Base-by-base conservation (phyloP, 2,329 filamentous ascomycete species). In the Rachicladosporium sp. region DNA sequence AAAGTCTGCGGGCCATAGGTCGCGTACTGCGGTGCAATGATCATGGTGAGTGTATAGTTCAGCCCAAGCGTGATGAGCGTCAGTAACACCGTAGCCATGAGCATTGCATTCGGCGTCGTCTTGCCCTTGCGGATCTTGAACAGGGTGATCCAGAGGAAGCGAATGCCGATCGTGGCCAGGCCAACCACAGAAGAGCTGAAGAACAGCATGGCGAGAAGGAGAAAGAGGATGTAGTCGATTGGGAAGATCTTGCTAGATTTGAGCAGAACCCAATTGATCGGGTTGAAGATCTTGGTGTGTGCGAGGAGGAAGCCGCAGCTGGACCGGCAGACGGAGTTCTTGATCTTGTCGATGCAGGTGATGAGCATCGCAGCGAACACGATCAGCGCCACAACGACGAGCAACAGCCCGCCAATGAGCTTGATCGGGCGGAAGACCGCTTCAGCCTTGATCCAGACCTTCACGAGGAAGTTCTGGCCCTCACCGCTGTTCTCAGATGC, bases 1-100 rank as follows among this genome's bases (percentile, higher is more conserved):
- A 88, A 95, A 1, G 83, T 94, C 61, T 98, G 91, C 0, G 88
- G 86, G 36, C 91, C 91, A 57, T 86, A 98, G 40, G 82, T 93
- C 35, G 89, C 78, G 58, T 98, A 98, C 56, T 96, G 88, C 1
- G 91, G 91, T 5, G 87, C 91, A n/a, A 94, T 78, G 46, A 96
- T 71, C 81, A 93, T 94, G 42, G 85, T 81, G 32, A 96, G 69
- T 6, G 85, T 78, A 60, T 96, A 98, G 65, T 96, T 94, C 61
- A 93, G 81, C 29, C 85, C 91, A 33, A 98, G 67, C 2, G 84
- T 84, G 49, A 93, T 89, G 47, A 96, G 72, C 0, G 86, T 89
- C 35, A 98, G 71, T 68, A 98, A 78, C 8, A 93, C 85, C 0
- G 89, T 95, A 2, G 86, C 83, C 56, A 95, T 78, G 38, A 98